Percentiles rank a stretch among this genome's conserved stretches.
phyloP scores from a whole-genome alignment of 441 rosid species.

The Eruca vesicaria region DNA sequence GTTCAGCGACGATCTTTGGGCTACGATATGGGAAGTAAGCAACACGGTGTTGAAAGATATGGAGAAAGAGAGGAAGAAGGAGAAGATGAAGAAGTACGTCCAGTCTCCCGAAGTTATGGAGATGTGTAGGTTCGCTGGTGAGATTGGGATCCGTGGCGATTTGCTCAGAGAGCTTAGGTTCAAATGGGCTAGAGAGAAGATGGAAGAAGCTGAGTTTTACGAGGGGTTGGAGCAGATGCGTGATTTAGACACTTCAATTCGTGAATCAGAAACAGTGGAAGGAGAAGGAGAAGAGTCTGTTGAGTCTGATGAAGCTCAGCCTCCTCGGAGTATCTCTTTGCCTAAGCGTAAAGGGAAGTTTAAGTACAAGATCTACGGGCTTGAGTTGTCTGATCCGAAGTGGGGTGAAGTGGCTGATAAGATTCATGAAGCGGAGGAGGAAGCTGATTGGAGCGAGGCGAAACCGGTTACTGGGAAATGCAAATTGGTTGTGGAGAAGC shows the following conservation, averaged over 20 bases:
- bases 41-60: conserved; percentile 73
- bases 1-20: conserved; percentile 86
- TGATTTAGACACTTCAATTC: conserved; percentile 37
- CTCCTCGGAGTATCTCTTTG: conserved; percentile 48
- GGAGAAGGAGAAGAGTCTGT: conserved; percentile 35
- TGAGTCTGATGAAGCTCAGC: conserved; percentile 36
- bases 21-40: conserved; percentile 79
- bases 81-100: conserved; percentile 73
- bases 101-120: conserved; percentile 76
- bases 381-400: conserved; percentile 77
- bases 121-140: conserved; percentile 91
- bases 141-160: conserved; percentile 83
- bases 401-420: conserved; percentile 36
- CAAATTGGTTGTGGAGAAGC: conserved; percentile 65
- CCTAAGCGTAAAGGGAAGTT: conserved; percentile 86
- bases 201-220: conserved; percentile 84
- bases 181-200: conserved; percentile 85
- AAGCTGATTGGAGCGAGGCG: conserved; percentile 63
- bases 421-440: conserved; percentile 62
- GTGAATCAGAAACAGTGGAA: conserved; percentile 32
- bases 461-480: conserved; percentile 75
- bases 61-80: conserved; percentile 80
- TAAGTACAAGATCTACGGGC: conserved; percentile 85
- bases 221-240: conserved; percentile 47
- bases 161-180: conserved; percentile 85